Conservation (phyloP, 805 yeast species). For the Wickerhamomyces strasburgensis region DNA sequence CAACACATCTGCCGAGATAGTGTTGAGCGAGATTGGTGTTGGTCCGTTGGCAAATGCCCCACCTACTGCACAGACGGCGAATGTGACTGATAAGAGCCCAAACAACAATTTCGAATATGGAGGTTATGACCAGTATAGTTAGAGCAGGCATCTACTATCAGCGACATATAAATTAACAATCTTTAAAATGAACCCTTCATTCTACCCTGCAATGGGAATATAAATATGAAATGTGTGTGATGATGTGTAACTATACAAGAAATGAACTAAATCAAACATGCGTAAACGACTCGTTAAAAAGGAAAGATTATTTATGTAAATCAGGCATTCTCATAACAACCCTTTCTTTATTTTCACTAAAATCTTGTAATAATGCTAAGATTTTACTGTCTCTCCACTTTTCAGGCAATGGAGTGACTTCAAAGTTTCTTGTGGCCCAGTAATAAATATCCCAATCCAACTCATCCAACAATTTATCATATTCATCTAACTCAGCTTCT, state of each 20-base stretch:
- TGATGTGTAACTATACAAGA: not conserved
- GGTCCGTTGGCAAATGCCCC: conserved; percentile 60
- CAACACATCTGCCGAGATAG: conserved; percentile 75
- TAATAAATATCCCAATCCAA: conserved; percentile 99
- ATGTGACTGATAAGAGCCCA: conserved; percentile 16
- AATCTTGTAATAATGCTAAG: conserved; percentile 60
- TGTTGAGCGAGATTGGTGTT: conserved; percentile 73
- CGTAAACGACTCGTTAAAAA: no score
- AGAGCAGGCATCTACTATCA: no score
- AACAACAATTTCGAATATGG: conserved; percentile 34
- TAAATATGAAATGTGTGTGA: not conserved
- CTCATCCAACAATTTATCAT: conserved; percentile 80
- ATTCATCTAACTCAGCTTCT: conserved; percentile 71
- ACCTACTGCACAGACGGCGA: conserved; percentile 26
- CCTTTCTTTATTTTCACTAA: conserved; percentile 65
- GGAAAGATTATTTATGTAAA: conserved; percentile 24
- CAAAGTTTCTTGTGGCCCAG: conserved; percentile 89
- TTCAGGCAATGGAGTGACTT: conserved; percentile 81
- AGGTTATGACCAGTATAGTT: conserved; percentile 33
- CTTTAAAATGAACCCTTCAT: no score
- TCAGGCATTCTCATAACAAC: conserved; percentile 87
- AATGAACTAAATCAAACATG: no score
- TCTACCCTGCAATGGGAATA: not conserved
- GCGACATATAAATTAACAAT: no score
- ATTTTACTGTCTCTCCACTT: conserved; percentile 71